These are phyloP conservation scores for Microstegium vimineum DNA, from an alignment of 176 grass and related monocot species.

Conservation along the genomic window DNA sequence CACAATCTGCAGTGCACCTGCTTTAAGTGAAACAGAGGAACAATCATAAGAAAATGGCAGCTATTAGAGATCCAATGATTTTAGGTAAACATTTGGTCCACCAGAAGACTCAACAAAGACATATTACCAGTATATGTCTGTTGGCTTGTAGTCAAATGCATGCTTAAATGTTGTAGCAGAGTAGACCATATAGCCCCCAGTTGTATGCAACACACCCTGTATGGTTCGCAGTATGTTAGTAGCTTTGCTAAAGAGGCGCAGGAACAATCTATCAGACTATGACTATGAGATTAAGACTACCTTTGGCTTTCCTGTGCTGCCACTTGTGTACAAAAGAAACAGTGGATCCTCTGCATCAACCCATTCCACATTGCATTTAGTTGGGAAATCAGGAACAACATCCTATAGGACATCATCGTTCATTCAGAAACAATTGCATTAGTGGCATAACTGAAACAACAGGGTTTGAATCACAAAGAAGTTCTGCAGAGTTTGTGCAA, in stretches of 20 bases:
- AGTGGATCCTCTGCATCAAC: slow-evolving; percentile 98
- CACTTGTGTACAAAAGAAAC: slow-evolving; percentile 97
- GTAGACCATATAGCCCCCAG: slow-evolving; percentile 97
- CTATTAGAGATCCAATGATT: background rate
- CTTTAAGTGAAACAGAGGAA: slow-evolving; percentile 35
- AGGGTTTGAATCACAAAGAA: background rate
- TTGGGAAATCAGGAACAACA: slow-evolving; percentile 69
- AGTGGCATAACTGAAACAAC: background rate
- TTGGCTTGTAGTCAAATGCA: slow-evolving; percentile 94
- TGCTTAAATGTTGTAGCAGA: slow-evolving; percentile 94
- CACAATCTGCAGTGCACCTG: slow-evolving; percentile 99
- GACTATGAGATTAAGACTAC: slow-evolving; percentile 27
- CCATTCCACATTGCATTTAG: slow-evolving; percentile 90
- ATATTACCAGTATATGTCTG: slow-evolving; percentile 90
- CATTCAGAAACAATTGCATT: background rate
- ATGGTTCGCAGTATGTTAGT: slow-evolving; percentile 26
- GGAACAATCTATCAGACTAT: background rate
- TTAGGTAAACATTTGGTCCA: slow-evolving; percentile 3
- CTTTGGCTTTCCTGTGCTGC: slow-evolving; percentile 99
- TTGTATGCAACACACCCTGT: slow-evolving; percentile 97
- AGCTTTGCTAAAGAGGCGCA: background rate
- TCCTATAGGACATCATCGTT: slow-evolving; percentile 40
- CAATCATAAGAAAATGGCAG: slow-evolving; percentile 20
- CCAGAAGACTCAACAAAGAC: background rate
- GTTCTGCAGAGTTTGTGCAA: background rate